Conservation (phyloP, 202 grass and related monocot genomes). For the Dendrocalamus latiflorus region DNA sequence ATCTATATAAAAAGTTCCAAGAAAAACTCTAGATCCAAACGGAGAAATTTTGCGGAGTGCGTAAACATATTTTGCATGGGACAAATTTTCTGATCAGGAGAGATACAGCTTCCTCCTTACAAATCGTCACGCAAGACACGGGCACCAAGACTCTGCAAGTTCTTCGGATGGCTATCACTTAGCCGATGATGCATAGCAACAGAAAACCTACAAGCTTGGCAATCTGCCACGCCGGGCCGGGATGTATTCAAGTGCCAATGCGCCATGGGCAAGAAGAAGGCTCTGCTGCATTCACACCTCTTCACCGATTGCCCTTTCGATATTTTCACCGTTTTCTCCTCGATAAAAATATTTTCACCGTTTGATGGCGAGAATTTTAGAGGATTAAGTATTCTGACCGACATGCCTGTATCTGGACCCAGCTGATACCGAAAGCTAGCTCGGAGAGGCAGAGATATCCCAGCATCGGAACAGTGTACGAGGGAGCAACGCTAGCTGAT, state of each 20-base stretch:
- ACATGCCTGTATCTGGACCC: not conserved
- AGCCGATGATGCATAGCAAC: not conserved
- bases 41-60: not conserved
- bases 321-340: not conserved
- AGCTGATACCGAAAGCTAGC: not conserved
- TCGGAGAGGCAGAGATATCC: not conserved
- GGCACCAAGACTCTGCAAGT: not conserved
- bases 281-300: not conserved
- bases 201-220: not conserved
- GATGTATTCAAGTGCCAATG: not conserved
- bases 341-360: not conserved
- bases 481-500: not conserved
- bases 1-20: not conserved
- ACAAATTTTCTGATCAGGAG: not conserved
- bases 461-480: not conserved
- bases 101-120: not conserved
- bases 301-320: not conserved
- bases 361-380: not conserved
- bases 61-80: not conserved
- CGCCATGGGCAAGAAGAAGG: not conserved
- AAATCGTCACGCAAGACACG: not conserved
- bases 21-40: not conserved
- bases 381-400: not conserved
- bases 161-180: not conserved
- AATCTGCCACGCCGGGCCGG: constrained; percentile 16